Evolutionary conservation across 495 filamentous ascomycete species (phyloP).

Genomic region (Penicillium tannophilum): DNA sequence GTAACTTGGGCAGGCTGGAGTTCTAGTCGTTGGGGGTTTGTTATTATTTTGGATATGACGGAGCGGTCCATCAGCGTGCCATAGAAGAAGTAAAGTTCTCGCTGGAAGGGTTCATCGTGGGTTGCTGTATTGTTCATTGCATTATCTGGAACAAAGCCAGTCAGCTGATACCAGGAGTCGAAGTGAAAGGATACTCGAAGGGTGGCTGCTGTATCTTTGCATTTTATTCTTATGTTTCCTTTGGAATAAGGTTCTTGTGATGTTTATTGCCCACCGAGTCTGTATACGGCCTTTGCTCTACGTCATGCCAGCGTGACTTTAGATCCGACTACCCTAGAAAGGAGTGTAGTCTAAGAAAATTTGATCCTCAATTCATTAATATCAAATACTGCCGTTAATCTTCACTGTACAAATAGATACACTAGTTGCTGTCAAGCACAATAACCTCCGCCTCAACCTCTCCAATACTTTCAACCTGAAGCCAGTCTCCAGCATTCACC

Average conservation of each 20-base stretch:
- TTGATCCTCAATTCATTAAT: not conserved
- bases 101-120: not conserved
- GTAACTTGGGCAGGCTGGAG: not conserved
- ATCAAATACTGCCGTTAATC: not conserved
- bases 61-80: not conserved
- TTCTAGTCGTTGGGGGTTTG: not conserved
- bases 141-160: no score
- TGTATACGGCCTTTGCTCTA: no score
- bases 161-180: no score
- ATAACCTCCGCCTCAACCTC: constrained; percentile 69
- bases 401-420: not conserved
- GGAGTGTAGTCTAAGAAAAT: no score
- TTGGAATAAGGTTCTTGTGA: no score
- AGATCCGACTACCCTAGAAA: no score
- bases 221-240: no score
- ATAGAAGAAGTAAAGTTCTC: not conserved
- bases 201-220: no score
- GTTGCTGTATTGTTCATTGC: not conserved
- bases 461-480: constrained; percentile 64
- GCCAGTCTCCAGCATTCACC: constrained; percentile 58
- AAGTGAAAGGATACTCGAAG: no score
- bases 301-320: no score
- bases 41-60: not conserved
- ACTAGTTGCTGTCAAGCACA: constrained; percentile 56
- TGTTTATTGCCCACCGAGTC: no score